These are phyloP conservation scores for Furcasterigmium furcatum DNA, from an alignment of 2,329 filamentous ascomycete species.

Conservation along the genomic window DNA sequence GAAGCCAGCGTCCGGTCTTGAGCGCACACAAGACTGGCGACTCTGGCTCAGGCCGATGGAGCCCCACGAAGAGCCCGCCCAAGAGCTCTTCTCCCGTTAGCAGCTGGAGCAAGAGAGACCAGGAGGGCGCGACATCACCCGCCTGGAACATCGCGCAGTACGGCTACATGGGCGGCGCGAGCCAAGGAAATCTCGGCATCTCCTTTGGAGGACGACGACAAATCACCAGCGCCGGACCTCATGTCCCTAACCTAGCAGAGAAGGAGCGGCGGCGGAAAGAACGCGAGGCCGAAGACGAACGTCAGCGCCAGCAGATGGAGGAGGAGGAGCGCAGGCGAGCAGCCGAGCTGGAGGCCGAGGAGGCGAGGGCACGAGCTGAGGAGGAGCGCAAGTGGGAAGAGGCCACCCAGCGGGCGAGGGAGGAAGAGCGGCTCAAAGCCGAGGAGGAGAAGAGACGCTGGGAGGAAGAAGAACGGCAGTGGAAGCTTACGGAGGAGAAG, in stretches of 20 bases:
- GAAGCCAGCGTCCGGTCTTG: slow-evolving; percentile 33
- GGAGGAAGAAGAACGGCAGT: slow-evolving; percentile 74
- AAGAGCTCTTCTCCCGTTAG: slow-evolving; percentile 58
- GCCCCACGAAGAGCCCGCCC: slow-evolving; percentile 60
- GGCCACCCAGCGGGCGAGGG: slow-evolving; percentile 56
- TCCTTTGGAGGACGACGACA: slow-evolving; percentile 88
- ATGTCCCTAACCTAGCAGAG: slow-evolving; percentile 77
- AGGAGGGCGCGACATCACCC: slow-evolving; percentile 77
- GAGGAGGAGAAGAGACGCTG: slow-evolving; percentile 70
- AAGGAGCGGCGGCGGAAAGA: slow-evolving; percentile 69
- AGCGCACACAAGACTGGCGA: slow-evolving; percentile 50
- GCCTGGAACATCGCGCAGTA: slow-evolving; percentile 99
- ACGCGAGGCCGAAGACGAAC: slow-evolving; percentile 56
- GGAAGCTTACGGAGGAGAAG: slow-evolving; percentile 73
- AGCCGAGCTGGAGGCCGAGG: slow-evolving; percentile 51
- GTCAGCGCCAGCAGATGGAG: slow-evolving; percentile 51
- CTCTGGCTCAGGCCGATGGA: slow-evolving; percentile 53
- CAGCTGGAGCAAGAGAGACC: slow-evolving; percentile 84
- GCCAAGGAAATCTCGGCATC: slow-evolving; percentile 91
- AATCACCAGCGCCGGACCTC: slow-evolving; percentile 79
- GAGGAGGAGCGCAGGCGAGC: slow-evolving; percentile 45
- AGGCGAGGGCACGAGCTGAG: slow-evolving; percentile 56
- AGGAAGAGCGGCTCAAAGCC: slow-evolving; percentile 56
- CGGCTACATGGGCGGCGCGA: slow-evolving; percentile 96
- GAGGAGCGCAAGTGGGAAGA: slow-evolving; percentile 68